Conservation (phyloP, 345 rosid species). For the Raphanus raphanistrum region DNA sequence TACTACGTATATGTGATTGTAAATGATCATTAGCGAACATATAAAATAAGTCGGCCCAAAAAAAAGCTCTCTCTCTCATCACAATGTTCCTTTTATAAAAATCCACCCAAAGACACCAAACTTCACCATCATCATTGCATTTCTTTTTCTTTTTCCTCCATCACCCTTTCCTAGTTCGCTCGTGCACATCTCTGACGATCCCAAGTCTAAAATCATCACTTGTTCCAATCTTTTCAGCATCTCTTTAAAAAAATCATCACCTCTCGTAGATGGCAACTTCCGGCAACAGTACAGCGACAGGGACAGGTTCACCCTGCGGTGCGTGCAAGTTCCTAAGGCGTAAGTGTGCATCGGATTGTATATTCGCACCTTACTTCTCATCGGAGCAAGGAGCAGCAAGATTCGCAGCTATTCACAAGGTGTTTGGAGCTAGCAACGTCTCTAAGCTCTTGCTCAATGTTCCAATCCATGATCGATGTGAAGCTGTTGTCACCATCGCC, state of each 20-base stretch:
- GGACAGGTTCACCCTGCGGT: constrained; percentile 59
- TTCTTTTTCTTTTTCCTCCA: constrained; percentile 27
- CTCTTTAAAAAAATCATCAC: neutral
- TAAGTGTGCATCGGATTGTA: constrained; percentile 57
- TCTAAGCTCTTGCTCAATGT: constrained; percentile 57
- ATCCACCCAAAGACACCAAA: constrained; percentile 36
- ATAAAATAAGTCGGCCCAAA: constrained; percentile 28
- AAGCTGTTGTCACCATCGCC: constrained; percentile 62
- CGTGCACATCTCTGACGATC: constrained; percentile 40
- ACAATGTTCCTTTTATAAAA: constrained; percentile 46
- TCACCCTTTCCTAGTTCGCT: constrained; percentile 45
- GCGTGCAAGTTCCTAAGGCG: constrained; percentile 67
- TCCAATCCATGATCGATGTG: constrained; percentile 57
- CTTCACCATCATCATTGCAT: constrained; percentile 37
- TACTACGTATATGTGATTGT: too few relatives aligned
- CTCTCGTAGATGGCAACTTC: constrained; percentile 38
- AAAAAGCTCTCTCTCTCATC: constrained; percentile 30
- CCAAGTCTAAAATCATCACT: constrained; percentile 27
- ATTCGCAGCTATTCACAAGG: constrained; percentile 65
- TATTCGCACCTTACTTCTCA: constrained; percentile 57
- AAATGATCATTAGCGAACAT: neutral
- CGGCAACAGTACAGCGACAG: constrained; percentile 39
- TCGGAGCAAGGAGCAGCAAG: constrained; percentile 62
- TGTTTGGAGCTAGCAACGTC: constrained; percentile 73
- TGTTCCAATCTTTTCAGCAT: constrained; percentile 11